A percentile compares a stretch with the other conserved stretches of the same genome.
Conservation (phyloP, 2,329 filamentous ascomycete species). For the Colletotrichum sp. region DNA sequence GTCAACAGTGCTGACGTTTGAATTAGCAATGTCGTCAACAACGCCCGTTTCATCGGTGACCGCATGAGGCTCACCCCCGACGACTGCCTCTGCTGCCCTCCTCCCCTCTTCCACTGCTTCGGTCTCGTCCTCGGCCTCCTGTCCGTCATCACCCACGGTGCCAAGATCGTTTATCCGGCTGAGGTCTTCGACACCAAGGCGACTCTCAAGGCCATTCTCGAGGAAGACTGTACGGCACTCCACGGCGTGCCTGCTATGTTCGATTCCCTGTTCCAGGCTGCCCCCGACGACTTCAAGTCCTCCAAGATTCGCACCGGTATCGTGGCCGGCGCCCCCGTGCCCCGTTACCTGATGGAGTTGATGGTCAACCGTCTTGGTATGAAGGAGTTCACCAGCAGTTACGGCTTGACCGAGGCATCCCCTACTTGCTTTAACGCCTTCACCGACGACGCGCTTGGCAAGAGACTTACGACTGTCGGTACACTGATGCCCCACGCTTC, state of each 20-base stretch:
- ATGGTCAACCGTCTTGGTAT: conserved; percentile 75
- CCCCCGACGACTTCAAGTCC: conserved; percentile 44
- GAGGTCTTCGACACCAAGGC: conserved; percentile 74
- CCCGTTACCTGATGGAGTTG: conserved; percentile 74
- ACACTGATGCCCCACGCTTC: conserved; percentile 76
- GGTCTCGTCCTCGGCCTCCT: conserved; percentile 79
- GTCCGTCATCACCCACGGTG: conserved; percentile 74
- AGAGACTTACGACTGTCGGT: conserved; percentile 73
- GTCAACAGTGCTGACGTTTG: neutral
- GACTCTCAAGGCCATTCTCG: conserved; percentile 68
- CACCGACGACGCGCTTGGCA: conserved; percentile 71
- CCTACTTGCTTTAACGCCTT: conserved; percentile 84
- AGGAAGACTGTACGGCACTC: conserved; percentile 73
- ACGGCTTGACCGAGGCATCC: conserved; percentile 77
- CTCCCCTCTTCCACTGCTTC: conserved; percentile 86
- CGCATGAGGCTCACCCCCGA: conserved; percentile 70
- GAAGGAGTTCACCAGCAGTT: conserved; percentile 73
- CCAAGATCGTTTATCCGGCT: conserved; percentile 76
- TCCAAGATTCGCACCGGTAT: conserved; percentile 73
- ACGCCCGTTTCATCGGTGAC: conserved; percentile 73
- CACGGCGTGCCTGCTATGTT: conserved; percentile 89
- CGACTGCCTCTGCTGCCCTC: conserved; percentile 80
- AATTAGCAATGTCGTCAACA: conserved; percentile 64
- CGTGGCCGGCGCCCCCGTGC: conserved; percentile 79
- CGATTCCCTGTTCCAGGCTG: conserved; percentile 63